Percentiles rank a stretch among this genome's conserved stretches.
phyloP scores from a whole-genome alignment of 768 basidiomycete genomes.

The Suillus subaureus region DNA sequence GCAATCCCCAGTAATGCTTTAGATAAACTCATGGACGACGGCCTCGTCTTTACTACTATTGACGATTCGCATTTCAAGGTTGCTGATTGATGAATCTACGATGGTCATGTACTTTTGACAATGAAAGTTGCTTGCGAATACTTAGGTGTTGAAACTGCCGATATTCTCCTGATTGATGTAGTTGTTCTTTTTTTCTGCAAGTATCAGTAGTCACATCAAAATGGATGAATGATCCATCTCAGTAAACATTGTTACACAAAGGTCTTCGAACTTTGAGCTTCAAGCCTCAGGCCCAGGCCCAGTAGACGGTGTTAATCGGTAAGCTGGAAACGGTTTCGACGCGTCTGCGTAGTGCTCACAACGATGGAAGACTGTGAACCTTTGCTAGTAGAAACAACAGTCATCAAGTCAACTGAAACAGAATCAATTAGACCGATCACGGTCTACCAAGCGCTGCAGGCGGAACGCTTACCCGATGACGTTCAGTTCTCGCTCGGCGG shows the following conservation, averaged over 20 bases:
- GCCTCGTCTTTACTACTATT: slow-evolving; percentile 75
- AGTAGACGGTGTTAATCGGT: neutral
- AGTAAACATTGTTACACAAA: neutral
- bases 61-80: slow-evolving; percentile 80
- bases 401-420: slow-evolving; percentile 8
- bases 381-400: slow-evolving; percentile 10
- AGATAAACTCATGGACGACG: slow-evolving; percentile 78
- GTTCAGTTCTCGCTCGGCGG: slow-evolving; percentile 51
- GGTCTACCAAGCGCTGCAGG: slow-evolving; percentile 53
- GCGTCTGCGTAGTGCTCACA: neutral
- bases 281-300: neutral
- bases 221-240: neutral
- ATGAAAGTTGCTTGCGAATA: neutral
- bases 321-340: neutral
- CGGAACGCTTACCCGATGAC: slow-evolving; percentile 41
- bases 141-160: neutral
- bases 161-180: neutral
- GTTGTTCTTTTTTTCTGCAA: slow-evolving; percentile 1
- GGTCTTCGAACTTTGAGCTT: neutral
- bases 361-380: slow-evolving; percentile 16
- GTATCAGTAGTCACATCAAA: slow-evolving; percentile 11
- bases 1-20: slow-evolving; percentile 61
- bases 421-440: slow-evolving; percentile 49
- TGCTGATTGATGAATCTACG: slow-evolving; percentile 36
- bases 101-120: slow-evolving; percentile 13